Base-by-base conservation (phyloP, 345 rosid genomes). In the Angophora floribunda region DNA sequence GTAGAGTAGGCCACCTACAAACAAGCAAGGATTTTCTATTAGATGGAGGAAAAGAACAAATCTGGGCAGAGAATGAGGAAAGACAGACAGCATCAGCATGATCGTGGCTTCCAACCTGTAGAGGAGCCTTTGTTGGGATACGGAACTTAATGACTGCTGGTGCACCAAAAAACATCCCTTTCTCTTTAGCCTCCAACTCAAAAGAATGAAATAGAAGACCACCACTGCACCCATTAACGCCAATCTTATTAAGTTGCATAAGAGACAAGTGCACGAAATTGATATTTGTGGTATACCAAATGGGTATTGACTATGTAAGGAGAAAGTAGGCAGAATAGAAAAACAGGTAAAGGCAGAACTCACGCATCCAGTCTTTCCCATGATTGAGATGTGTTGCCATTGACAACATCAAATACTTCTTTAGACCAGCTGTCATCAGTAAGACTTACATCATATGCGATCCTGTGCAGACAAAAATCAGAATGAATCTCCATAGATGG, bases 291-390 rank as follows among this genome's bases (percentile, higher is more conserved):
- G 45, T 6, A 21, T 85, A 17, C 86, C 15, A 82, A 82, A 84
- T 88, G 44, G 47, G 32, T 49, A 65, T 51, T 2, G 47, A 50
- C 79, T 9, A 41, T 55, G 41, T 41, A 80, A 45, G 82, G 51
- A 36, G 45, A 53, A 70, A 26, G 6, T 9, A 70, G 36, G 30
- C 70, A 85, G 14, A 26, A 3, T 51, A 49, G 82, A 26, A 9
- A 55, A 51, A 19, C 85, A 32, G 87, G 52, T 9, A 78, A 21
- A 16, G 19, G 30, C 59, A 88, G 44, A 15, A 94, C 99, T 95
- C 91, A 96, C 99, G 95, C 97, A 93, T 98, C 98, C 88, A 98
- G 99, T 87, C 98, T 94, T 87, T 97, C 99, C 99, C 99, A 98
- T 53, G 99, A 93, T 78, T 86, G 92, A 44, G 99, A 95, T 87